Conservation (phyloP, 495 filamentous ascomycete genomes). For the Trichoderma asperelloides region DNA sequence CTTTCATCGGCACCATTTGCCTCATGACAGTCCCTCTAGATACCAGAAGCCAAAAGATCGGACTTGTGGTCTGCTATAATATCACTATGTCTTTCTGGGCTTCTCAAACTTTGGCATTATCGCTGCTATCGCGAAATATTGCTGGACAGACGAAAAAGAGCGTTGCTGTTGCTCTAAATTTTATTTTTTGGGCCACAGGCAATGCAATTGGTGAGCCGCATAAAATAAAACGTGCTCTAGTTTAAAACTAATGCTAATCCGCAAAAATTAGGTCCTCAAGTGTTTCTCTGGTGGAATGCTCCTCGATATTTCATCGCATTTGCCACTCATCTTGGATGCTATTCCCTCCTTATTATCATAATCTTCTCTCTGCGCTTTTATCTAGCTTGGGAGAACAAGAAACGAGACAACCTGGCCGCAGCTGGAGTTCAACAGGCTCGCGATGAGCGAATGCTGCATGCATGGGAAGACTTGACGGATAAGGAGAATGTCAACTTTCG, state of each 20-base stretch:
- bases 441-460: conserved; percentile 36
- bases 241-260: background rate
- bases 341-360: conserved; percentile 36
- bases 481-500: conserved; percentile 47
- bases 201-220: conserved; percentile 34
- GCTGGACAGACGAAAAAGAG: conserved; percentile 49
- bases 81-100: conserved; percentile 51
- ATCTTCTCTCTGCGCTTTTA: conserved; percentile 40
- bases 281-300: conserved; percentile 40
- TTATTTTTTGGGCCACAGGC: conserved; percentile 41
- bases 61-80: conserved; percentile 48
- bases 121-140: conserved; percentile 42
- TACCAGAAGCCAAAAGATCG: conserved; percentile 35
- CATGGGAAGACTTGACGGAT: conserved; percentile 53
- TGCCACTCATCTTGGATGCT: conserved; percentile 46
- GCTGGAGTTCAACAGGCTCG: conserved; percentile 30
- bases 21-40: conserved; percentile 43
- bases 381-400: conserved; percentile 36
- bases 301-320: conserved; percentile 48
- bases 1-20: conserved; percentile 47
- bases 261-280: conserved; percentile 33
- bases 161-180: conserved; percentile 38
- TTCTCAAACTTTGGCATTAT: conserved; percentile 44
- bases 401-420: conserved; percentile 34
- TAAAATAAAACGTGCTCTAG: background rate